phyloP scores from a whole-genome alignment of 495 filamentous ascomycete species.

The Usnea hakonensis region DNA sequence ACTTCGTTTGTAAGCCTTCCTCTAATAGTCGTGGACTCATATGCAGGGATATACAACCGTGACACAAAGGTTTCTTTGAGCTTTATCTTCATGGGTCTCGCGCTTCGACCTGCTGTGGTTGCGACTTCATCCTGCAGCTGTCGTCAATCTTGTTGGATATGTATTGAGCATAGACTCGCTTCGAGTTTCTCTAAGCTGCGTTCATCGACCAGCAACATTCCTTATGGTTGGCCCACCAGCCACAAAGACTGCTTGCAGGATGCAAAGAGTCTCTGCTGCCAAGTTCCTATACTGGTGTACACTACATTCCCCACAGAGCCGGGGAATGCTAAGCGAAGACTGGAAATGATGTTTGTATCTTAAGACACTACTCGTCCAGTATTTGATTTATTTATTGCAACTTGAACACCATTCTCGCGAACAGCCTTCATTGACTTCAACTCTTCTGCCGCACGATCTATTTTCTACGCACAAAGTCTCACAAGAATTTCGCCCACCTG shows the following conservation, averaged over 20 bases:
- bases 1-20: background rate
- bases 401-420: background rate
- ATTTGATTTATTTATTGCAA: constrained; percentile 6
- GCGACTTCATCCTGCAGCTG: background rate
- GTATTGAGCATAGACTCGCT: background rate
- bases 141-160: background rate
- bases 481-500: background rate
- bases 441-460: background rate
- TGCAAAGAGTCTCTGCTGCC: background rate
- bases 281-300: background rate
- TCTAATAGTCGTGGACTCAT: background rate
- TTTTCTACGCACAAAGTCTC: background rate
- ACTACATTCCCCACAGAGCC: constrained; percentile 4
- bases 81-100: background rate
- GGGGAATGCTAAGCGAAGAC: constrained; percentile 14
- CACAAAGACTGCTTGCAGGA: constrained; percentile 2
- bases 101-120: background rate
- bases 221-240: background rate
- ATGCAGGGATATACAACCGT: background rate
- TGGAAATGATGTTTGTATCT: background rate
- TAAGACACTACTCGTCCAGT: constrained; percentile 1
- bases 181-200: constrained; percentile 4
- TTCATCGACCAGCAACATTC: background rate
- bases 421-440: background rate
- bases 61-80: background rate